phyloP scores from a whole-genome alignment of 2,329 filamentous ascomycete genomes.

The Aspergillus pseudoterreus region DNA sequence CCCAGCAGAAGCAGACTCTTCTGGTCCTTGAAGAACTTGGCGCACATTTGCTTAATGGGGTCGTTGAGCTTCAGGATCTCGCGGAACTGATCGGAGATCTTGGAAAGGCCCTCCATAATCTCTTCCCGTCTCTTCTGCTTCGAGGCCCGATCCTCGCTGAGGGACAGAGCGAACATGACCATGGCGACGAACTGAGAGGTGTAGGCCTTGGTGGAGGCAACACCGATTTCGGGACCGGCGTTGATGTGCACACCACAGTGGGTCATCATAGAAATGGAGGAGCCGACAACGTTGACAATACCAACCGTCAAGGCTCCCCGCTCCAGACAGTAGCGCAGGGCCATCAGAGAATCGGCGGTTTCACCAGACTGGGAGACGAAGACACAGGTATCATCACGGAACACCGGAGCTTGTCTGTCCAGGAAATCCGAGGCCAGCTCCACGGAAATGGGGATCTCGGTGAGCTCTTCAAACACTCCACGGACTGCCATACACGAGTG shows the following conservation, averaged over 20 bases:
- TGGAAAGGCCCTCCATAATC: slow-evolving; percentile 89
- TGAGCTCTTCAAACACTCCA: slow-evolving; percentile 95
- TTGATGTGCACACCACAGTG: slow-evolving; percentile 99
- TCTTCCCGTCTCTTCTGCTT: slow-evolving; percentile 89
- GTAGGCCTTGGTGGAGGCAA: slow-evolving; percentile 98
- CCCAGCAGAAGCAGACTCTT: slow-evolving; percentile 92
- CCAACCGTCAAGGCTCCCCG: slow-evolving; percentile 94
- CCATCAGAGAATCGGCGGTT: slow-evolving; percentile 96
- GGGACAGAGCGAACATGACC: slow-evolving; percentile 97
- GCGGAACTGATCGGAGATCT: slow-evolving; percentile 87
- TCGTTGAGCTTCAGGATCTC: slow-evolving; percentile 87
- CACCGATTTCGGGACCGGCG: slow-evolving; percentile 96
- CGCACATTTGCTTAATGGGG: slow-evolving; percentile 89
- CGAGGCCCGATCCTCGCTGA: slow-evolving; percentile 93
- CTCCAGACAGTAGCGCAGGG: slow-evolving; percentile 95
- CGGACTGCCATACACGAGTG: slow-evolving; percentile 99
- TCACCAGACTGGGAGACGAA: slow-evolving; percentile 99
- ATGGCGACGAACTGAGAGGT: slow-evolving; percentile 99
- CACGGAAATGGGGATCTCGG: slow-evolving; percentile 95
- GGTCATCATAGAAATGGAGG: slow-evolving; percentile 95
- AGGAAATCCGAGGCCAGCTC: slow-evolving; percentile 98
- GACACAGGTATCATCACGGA: slow-evolving; percentile 98
- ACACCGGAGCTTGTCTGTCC: slow-evolving; percentile 91
- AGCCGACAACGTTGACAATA: slow-evolving; percentile 97
- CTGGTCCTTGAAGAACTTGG: slow-evolving; percentile 91